Evolutionary conservation across 192 early-diverging fungal genomes (phyloP).

Genomic region (Coemansia sp.): DNA sequence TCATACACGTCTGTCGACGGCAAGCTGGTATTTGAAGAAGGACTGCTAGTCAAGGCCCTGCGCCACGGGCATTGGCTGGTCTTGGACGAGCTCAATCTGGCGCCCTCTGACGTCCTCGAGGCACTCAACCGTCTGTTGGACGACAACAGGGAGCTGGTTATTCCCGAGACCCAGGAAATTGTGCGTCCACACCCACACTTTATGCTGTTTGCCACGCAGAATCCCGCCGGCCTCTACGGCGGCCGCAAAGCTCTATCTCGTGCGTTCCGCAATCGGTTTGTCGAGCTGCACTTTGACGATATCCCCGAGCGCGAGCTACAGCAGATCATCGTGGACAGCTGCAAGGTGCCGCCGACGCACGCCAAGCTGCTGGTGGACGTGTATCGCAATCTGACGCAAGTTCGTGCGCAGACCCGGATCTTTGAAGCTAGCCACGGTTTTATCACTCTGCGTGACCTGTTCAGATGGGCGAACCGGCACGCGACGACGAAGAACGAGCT

Average conservation of each 20-base stretch:
- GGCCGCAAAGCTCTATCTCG: slow-evolving; percentile 94
- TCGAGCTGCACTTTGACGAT: slow-evolving; percentile 96
- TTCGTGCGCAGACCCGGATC: slow-evolving; percentile 77
- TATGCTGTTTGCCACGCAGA: slow-evolving; percentile 99
- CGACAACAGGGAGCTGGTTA: slow-evolving; percentile 95
- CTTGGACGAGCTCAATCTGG: slow-evolving; percentile 97
- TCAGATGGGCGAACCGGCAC: slow-evolving; percentile 92
- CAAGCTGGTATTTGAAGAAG: slow-evolving; percentile 92
- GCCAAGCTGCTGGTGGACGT: slow-evolving; percentile 81
- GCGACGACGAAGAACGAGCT: slow-evolving; percentile 76
- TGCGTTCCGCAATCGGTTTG: slow-evolving; percentile 96
- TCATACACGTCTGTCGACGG: slow-evolving; percentile 87
- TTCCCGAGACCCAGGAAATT: slow-evolving; percentile 94
- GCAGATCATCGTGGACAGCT: slow-evolving; percentile 82
- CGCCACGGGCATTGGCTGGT: slow-evolving; percentile 97
- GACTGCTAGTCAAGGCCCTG: slow-evolving; percentile 90
- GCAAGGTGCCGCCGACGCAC: slow-evolving; percentile 85
- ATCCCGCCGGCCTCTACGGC: slow-evolving; percentile 97
- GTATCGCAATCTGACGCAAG: slow-evolving; percentile 76
- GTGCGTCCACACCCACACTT: slow-evolving; percentile 94
- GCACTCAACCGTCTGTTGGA: slow-evolving; percentile 96
- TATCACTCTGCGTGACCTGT: slow-evolving; percentile 95
- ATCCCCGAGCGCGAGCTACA: slow-evolving; percentile 92
- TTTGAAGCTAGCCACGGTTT: slow-evolving; percentile 95
- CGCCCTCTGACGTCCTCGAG: slow-evolving; percentile 97